phyloP scores from a whole-genome alignment of 345 rosid species.

The Cardamine occulta region DNA sequence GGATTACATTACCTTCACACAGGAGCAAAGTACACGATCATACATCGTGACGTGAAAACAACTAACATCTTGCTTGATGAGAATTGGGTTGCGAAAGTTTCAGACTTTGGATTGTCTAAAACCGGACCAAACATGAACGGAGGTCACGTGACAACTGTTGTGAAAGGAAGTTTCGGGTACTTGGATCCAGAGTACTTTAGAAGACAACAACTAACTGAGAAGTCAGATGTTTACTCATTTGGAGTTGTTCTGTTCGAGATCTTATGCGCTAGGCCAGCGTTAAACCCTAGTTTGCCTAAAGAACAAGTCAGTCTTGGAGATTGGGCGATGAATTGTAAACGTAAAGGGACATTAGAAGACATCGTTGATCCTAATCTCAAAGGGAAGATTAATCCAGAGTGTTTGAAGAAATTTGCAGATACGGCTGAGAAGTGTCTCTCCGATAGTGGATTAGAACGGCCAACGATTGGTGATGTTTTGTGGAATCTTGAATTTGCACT shows the following conservation, averaged over 20 bases:
- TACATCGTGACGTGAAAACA: slow-evolving; percentile 93
- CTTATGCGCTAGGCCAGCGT: slow-evolving; percentile 73
- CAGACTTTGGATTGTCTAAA: slow-evolving; percentile 85
- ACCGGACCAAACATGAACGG: slow-evolving; percentile 80
- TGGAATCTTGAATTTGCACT: slow-evolving; percentile 80
- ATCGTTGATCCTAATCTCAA: slow-evolving; percentile 65
- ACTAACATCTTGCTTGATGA: slow-evolving; percentile 88
- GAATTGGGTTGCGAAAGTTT: slow-evolving; percentile 88
- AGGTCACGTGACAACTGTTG: slow-evolving; percentile 85
- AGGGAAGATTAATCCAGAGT: slow-evolving; percentile 56
- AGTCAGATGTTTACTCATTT: slow-evolving; percentile 87
- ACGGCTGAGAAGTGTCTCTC: slow-evolving; percentile 71
- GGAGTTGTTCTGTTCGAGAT: slow-evolving; percentile 88
- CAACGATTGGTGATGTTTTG: slow-evolving; percentile 81
- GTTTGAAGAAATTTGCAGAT: slow-evolving; percentile 67
- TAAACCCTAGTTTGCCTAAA: slow-evolving; percentile 67
- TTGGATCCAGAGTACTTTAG: slow-evolving; percentile 86
- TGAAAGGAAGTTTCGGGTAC: slow-evolving; percentile 91
- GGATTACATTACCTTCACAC: slow-evolving; percentile 95
- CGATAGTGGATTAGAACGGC: slow-evolving; percentile 68
- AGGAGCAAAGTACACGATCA: slow-evolving; percentile 87
- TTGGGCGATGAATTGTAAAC: slow-evolving; percentile 69
- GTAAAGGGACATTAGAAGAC: slow-evolving; percentile 59
- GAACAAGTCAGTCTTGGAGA: slow-evolving; percentile 90
- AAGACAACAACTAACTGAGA: slow-evolving; percentile 83